Base-by-base conservation (phyloP, 768 basidiomycete genomes). In the Mycena metata region DNA sequence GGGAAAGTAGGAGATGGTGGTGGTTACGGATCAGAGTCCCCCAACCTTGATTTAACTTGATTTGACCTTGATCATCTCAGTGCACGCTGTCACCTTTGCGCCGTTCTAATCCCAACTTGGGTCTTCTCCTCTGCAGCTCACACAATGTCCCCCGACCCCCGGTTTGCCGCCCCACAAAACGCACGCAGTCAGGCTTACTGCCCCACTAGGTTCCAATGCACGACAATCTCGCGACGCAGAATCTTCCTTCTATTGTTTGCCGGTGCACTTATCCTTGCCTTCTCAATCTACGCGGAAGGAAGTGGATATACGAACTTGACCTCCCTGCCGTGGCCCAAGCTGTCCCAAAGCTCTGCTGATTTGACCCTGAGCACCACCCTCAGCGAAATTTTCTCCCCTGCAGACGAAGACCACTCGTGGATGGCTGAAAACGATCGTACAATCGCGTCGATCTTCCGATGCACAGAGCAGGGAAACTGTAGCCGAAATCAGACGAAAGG, bases 401-500 rank as follows among this genome's bases (percentile, higher is more conserved):
- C 47, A 7, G 12, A 30, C 3, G 57, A 58, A 16, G 67, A 69
- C 50, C 67, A 52, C 43, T 59, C 67, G 2, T 58, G 62, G 56
- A 59, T 64, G 11, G 62, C 68, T 2, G 68, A 69, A 47, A 69
- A 69, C 26, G 49, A 64, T 5, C 46, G 67, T 3, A 64, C 59
- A 17, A 63, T 64, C 1, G 19, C n/a, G 2, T 50, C 41, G 11
- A 26, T 69, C 11, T 30, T 69, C 13, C 50, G 16, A 0, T 82
- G 80, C 63, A 73, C 78, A 26, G 75, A 75, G 43, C 55, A 70
- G n/a, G 51, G 66, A 3, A 75, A 71, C 42, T 80, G 81, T 70
- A 72, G 74, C 3, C 69, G 68, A n/a, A 81, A 82, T 57, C 80
- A 80, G 68, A 69, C 58, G 12, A 82, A 79, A 60, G 66, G 71